Evolutionary conservation across 2,329 filamentous ascomycete genomes (phyloP).

Genomic region (Paracoccidioides brasiliensis): DNA sequence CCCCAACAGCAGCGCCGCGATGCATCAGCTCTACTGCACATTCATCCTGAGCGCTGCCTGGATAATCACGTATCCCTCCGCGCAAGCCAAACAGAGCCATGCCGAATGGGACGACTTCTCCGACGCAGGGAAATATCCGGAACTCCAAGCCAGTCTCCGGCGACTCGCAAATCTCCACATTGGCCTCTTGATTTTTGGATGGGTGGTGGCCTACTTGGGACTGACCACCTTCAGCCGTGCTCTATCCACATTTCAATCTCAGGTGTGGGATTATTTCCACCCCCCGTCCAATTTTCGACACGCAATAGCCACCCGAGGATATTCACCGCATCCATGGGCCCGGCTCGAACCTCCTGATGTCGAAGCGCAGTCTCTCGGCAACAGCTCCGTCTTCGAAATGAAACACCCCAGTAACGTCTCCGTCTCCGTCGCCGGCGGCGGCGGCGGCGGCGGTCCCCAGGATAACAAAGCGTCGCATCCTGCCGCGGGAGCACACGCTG

Average conservation of each 20-base stretch:
- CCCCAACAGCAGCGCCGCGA: not conserved
- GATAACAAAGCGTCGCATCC: no score
- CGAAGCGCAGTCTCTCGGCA: no score
- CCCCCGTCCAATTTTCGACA: not conserved
- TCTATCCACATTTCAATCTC: not conserved
- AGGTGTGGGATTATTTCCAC: not conserved
- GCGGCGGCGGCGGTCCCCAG: no score
- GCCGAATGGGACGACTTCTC: not conserved
- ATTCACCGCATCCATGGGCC: not conserved
- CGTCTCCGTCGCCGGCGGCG: no score
- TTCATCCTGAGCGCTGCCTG: not conserved
- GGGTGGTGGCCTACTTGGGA: not conserved
- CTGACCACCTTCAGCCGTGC: not conserved
- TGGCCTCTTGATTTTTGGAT: not conserved
- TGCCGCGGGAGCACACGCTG: no score
- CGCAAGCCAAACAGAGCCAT: not conserved
- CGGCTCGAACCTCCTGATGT: no score
- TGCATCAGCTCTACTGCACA: not conserved
- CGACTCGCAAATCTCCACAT: not conserved
- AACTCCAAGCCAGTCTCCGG: not conserved
- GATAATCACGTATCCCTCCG: not conserved
- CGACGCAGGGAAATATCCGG: not conserved
- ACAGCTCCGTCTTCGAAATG: no score
- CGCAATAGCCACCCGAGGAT: not conserved
- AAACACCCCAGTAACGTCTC: no score